Conservation (phyloP, 2,329 filamentous ascomycete genomes). For the Pyrenophora tritici-repentis region DNA sequence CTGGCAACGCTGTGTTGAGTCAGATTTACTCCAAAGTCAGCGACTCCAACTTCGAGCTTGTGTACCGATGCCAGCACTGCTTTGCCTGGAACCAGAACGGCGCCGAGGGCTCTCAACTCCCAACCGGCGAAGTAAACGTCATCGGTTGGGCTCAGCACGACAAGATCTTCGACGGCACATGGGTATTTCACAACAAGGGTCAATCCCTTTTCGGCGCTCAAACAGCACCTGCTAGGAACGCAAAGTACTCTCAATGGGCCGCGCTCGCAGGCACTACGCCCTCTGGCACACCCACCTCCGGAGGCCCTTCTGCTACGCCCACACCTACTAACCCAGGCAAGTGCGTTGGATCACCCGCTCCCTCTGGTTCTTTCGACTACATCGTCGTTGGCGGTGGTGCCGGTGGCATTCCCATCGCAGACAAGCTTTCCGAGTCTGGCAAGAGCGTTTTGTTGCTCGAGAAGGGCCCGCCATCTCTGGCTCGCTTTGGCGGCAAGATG, state of each 20-base stretch:
- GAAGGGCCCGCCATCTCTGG: conserved; percentile 60
- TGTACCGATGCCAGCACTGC: conserved; percentile 66
- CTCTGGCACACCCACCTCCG: conserved; percentile 26
- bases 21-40: conserved; percentile 64
- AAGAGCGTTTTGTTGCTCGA: conserved; percentile 66
- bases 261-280: conserved; percentile 39
- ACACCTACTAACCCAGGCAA: conserved; percentile 40
- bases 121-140: conserved; percentile 45
- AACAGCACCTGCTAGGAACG: conserved; percentile 52
- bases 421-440: conserved; percentile 67
- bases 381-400: conserved; percentile 68
- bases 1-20: conserved; percentile 65
- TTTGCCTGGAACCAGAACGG: conserved; percentile 53
- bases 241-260: conserved; percentile 50
- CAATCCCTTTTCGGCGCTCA: conserved; percentile 59
- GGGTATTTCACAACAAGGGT: conserved; percentile 59
- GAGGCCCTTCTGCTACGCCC: conserved; percentile 27
- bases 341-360: conserved; percentile 44
- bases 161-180: conserved; percentile 47
- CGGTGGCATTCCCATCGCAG: conserved; percentile 63
- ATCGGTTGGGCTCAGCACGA: conserved; percentile 63
- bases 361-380: conserved; percentile 63
- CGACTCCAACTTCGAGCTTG: conserved; percentile 62
- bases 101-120: conserved; percentile 47
- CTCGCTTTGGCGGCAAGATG: conserved; percentile 67